Evolutionary conservation across 83 land plant genomes (phyloP).

Genomic region (Isoetes engelmannii): DNA sequence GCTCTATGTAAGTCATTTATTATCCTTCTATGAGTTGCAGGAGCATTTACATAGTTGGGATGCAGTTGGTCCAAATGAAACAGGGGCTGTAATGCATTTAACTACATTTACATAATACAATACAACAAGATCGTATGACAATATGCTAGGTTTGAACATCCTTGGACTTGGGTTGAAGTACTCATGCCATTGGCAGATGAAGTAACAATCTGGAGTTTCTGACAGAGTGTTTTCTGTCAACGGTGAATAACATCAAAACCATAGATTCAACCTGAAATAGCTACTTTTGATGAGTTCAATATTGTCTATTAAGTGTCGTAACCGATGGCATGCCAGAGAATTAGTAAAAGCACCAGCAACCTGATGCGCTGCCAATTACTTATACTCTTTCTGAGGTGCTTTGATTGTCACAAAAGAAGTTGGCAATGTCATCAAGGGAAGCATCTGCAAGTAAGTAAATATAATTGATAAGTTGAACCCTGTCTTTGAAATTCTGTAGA

Average conservation of each 20-base stretch:
- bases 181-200: background rate
- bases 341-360: too few species aligned
- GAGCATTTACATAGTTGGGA: background rate
- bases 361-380: too few species aligned
- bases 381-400: too few species aligned
- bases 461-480: too few species aligned
- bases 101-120: background rate
- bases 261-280: background rate
- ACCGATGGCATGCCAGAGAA: background rate
- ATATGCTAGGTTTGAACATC: background rate
- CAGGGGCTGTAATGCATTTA: background rate
- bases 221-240: too few species aligned
- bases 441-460: too few species aligned
- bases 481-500: too few species aligned
- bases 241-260: background rate
- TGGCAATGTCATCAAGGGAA: too few species aligned
- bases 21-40: background rate
- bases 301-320: background rate
- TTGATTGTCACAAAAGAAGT: too few species aligned
- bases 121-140: background rate
- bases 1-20: slow-evolving; percentile 1
- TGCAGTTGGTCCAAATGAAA: background rate
- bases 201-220: background rate
- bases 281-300: background rate
- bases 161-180: background rate